These are phyloP conservation scores for Salicornia ramosissima DNA, from an alignment of 148 eudicot genomes.

Conservation along the genomic window DNA sequence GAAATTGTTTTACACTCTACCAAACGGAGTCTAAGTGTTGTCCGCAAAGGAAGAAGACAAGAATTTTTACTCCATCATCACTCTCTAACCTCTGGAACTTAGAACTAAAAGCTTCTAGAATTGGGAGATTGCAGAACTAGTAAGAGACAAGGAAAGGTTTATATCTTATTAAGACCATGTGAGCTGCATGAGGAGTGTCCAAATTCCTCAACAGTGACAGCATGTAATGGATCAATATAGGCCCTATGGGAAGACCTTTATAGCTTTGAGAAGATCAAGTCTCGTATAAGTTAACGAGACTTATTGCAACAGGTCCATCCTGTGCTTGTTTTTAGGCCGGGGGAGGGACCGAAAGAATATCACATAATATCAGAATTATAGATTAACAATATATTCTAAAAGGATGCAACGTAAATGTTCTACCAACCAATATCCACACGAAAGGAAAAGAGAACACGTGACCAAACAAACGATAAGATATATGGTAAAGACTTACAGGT, in stretches of 20 bases:
- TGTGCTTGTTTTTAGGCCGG: not conserved
- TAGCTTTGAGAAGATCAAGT: not conserved
- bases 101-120: no score
- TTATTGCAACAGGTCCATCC: not conserved
- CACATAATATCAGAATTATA: not conserved
- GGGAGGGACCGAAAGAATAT: not conserved
- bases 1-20: no score
- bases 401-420: not conserved
- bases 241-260: not conserved
- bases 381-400: not conserved
- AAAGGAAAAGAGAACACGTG: not conserved
- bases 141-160: no score
- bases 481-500: slow-evolving; percentile 55
- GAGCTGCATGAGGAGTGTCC: no score
- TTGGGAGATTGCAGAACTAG: no score
- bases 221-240: not conserved
- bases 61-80: no score
- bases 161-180: no score
- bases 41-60: no score
- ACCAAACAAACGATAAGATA: slow-evolving; percentile 2
- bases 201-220: no score
- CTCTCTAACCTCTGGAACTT: no score
- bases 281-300: no score
- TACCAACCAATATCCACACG: not conserved
- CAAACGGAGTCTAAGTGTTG: no score